Evolutionary conservation across 176 grass and related monocot genomes (phyloP), one percentile per base, ranked within the genome.

Genomic region (Miscanthus lutarioriparius): DNA sequence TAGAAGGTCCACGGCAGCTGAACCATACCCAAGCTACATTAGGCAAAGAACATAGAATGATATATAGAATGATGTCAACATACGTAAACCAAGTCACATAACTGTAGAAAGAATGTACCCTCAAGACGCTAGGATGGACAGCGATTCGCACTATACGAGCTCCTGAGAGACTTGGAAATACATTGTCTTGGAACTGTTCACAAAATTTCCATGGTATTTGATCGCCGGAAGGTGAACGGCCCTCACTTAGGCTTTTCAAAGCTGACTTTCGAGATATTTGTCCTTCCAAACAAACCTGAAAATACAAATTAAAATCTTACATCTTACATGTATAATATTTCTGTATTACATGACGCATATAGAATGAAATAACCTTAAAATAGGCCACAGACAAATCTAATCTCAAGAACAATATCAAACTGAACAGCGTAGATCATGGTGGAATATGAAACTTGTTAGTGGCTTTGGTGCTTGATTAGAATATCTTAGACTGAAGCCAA

Each of bases 131-230:
- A 27, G 96, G 96, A 84, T 98, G 96, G 61, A 98, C 96, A 74
- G 93, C 96, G 12, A 98, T 98, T 30, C 93, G 91, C 70, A 98
- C 91, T 81, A 98, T 98, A 63, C 96, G 87, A 92, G 84, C 93
- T 82, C 96, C 93, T 30, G 96, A 98, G 11, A 98, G 93, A 81
- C 80, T 95, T 83, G 96, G 96, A 90, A 98, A 98, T 80, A 89
- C 91, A 83, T 93, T 86, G 35, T 98, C 93, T 90, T 95, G 92
- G 85, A 98, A 98, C 58, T 98, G 96, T 80, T 98, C 91, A 17
- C 93, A 98, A 83, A 98, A 95, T 85, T 95, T 98, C 96, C 96
- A 98, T 67, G 96, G 96, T 83, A 98, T 95, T 82, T 95, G 93
- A 94, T 98, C 96, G 26, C 96, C 96, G 44, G 75, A 92, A 81